Conservation (phyloP, 2,329 filamentous ascomycete species). For the Colletotrichum neosansevieriae region DNA sequence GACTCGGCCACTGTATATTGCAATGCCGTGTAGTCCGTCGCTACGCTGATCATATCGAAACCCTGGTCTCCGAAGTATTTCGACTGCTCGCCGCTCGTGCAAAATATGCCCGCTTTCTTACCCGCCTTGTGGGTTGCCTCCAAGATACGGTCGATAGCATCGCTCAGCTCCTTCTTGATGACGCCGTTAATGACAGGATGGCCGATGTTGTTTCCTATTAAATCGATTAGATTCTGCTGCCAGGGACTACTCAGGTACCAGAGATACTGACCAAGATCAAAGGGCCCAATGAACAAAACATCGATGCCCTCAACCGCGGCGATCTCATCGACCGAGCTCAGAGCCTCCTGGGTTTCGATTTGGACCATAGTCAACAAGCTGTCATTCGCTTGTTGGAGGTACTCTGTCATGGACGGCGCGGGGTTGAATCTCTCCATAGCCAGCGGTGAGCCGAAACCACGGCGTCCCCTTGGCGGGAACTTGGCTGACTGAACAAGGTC, state of each 20-base stretch:
- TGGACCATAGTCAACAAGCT: constrained; percentile 74
- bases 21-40: constrained; percentile 67
- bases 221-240: constrained; percentile 7
- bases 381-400: constrained; percentile 68
- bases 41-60: constrained; percentile 72
- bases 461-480: constrained; percentile 66
- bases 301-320: constrained; percentile 71
- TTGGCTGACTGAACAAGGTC: constrained; percentile 64
- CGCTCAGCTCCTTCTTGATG: constrained; percentile 68
- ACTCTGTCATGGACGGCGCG: constrained; percentile 63
- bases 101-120: constrained; percentile 75
- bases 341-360: constrained; percentile 74
- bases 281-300: constrained; percentile 74
- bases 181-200: constrained; percentile 71
- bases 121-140: constrained; percentile 70
- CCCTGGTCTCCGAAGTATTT: constrained; percentile 66
- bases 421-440: constrained; percentile 62
- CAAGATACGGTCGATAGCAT: constrained; percentile 69
- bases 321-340: constrained; percentile 72
- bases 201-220: constrained; percentile 68
- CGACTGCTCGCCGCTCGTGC: constrained; percentile 67
- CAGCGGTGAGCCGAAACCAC: constrained; percentile 69
- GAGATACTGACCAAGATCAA: constrained; percentile 65
- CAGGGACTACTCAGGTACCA: too few species aligned
- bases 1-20: constrained; percentile 59